These are phyloP conservation scores for Crithidia brevicula DNA, from an alignment of 208 protist genomes.

Conservation along the genomic window DNA sequence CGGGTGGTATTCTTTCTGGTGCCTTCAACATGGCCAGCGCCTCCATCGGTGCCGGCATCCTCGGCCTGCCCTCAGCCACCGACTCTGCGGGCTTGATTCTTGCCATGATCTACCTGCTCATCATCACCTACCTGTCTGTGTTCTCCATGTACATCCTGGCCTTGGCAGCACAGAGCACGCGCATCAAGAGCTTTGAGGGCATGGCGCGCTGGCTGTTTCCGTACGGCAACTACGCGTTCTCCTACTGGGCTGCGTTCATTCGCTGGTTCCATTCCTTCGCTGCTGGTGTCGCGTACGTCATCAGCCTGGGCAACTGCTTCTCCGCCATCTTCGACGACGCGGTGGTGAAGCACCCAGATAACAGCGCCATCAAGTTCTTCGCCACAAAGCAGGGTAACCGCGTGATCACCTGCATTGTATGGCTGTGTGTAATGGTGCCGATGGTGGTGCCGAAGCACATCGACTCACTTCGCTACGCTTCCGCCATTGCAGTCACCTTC, in stretches of 20 bases:
- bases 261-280: conserved; percentile 38
- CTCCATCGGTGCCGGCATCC: conserved; percentile 49
- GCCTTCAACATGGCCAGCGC: conserved; percentile 42
- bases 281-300: conserved; percentile 38
- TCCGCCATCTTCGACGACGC: conserved; percentile 32
- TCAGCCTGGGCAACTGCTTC: conserved; percentile 39
- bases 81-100: conserved; percentile 39
- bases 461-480: conserved; percentile 69
- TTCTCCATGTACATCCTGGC: conserved; percentile 50
- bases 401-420: conserved; percentile 42
- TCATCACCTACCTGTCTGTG: conserved; percentile 47
- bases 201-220: conserved; percentile 41
- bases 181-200: conserved; percentile 46
- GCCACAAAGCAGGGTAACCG: conserved; percentile 26
- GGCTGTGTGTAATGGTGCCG: conserved; percentile 59
- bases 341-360: conserved; percentile 15
- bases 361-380: conserved; percentile 31
- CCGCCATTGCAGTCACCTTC: conserved; percentile 47
- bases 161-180: conserved; percentile 37
- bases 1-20: conserved; percentile 36
- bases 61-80: conserved; percentile 46
- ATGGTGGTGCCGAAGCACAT: conserved; percentile 62
- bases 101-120: conserved; percentile 32
- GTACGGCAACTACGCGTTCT: conserved; percentile 31
- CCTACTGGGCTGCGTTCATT: conserved; percentile 45